Conservation (phyloP, 2,329 filamentous ascomycete species). For the Hypoxylon sp. region DNA sequence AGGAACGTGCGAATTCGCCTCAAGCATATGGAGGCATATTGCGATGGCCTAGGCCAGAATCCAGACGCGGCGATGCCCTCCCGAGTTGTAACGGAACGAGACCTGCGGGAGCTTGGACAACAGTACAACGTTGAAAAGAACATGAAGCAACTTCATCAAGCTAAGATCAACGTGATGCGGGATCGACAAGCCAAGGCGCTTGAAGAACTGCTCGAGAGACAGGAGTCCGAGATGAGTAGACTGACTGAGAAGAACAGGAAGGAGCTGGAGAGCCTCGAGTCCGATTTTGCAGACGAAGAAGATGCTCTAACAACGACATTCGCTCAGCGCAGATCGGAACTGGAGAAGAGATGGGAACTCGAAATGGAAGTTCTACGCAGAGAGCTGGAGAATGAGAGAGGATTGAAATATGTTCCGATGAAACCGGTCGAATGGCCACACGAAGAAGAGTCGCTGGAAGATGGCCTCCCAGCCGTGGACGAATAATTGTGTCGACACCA, state of each 20-base stretch:
- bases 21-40: conserved; percentile 78
- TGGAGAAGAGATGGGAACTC: conserved; percentile 67
- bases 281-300: conserved; percentile 65
- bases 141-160: conserved; percentile 71
- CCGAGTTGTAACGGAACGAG: conserved; percentile 71
- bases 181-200: conserved; percentile 74
- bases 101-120: conserved; percentile 71
- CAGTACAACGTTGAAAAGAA: conserved; percentile 73
- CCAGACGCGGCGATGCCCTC: conserved; percentile 60
- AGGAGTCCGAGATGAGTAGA: conserved; percentile 66
- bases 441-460: conserved; percentile 49
- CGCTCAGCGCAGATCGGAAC: conserved; percentile 59
- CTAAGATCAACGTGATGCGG: conserved; percentile 75
- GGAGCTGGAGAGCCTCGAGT: conserved; percentile 65
- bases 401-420: conserved; percentile 60
- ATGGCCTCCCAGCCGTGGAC: conserved; percentile 43
- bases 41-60: conserved; percentile 65
- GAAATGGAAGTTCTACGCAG: conserved; percentile 67
- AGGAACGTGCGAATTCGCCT: conserved; percentile 70
- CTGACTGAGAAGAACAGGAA: conserved; percentile 62
- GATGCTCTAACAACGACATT: conserved; percentile 64
- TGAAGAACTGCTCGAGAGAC: conserved; percentile 70
- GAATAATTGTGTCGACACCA: conserved; percentile 34
- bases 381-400: conserved; percentile 64
- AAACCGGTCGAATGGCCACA: conserved; percentile 60